Evolutionary conservation across 1,139 yeast genomes (phyloP).

Genomic region (Zygosaccharomyces pseudobailii): DNA sequence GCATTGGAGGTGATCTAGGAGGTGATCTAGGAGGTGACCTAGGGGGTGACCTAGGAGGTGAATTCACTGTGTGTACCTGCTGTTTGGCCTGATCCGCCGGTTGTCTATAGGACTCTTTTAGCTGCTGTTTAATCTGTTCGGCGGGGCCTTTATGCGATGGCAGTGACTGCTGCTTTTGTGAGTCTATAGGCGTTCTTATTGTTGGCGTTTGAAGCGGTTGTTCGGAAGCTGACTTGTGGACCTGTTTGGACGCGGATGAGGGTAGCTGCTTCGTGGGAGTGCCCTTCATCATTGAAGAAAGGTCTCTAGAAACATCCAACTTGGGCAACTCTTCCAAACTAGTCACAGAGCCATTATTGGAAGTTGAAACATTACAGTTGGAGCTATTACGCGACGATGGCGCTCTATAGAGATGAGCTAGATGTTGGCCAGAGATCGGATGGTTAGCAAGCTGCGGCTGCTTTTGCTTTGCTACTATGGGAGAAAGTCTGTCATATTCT

Average conservation of each 20-base stretch:
- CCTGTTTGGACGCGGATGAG: not conserved
- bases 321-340: constrained; percentile 1
- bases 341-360: not conserved
- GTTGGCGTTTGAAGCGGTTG: not conserved
- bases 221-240: not conserved
- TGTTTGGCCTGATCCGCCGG: not conserved
- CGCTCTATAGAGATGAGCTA: not conserved
- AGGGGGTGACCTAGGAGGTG: not conserved
- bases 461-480: not conserved
- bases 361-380: not conserved
- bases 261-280: not conserved
- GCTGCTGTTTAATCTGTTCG: not conserved
- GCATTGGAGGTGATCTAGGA: not conserved
- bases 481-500: not conserved
- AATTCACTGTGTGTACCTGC: not conserved
- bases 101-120: not conserved
- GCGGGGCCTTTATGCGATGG: not conserved
- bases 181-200: not conserved
- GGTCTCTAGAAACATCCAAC: not conserved
- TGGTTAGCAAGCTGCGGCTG: not conserved
- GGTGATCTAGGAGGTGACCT: not conserved
- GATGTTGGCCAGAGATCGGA: not conserved
- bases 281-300: not conserved
- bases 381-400: constrained; percentile 1
- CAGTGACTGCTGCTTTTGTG: not conserved